Evolutionary conservation across 129 eudicot species (phyloP).

Genomic region (Escallonia herrerae): DNA sequence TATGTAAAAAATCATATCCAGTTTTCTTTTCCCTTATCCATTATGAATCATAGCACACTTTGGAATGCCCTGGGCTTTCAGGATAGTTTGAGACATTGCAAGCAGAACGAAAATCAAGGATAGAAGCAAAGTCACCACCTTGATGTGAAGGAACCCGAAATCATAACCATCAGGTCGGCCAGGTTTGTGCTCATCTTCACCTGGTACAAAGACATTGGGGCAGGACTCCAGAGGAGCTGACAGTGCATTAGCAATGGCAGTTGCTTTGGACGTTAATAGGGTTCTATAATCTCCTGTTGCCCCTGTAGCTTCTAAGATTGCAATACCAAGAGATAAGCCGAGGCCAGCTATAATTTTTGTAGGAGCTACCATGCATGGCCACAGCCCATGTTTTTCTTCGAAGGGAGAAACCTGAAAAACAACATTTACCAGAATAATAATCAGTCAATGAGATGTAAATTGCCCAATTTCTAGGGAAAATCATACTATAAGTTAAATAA

Average conservation of each 20-base stretch:
- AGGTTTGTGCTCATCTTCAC: constrained; percentile 84
- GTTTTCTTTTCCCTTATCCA: too few relatives aligned
- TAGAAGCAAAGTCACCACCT: constrained; percentile 32
- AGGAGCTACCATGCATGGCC: constrained; percentile 99
- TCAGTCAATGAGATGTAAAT: constrained; percentile 1
- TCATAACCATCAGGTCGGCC: constrained; percentile 83
- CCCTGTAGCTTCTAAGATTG: constrained; percentile 94
- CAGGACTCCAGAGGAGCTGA: constrained; percentile 62
- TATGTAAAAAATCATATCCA: too few relatives aligned
- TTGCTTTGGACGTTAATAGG: constrained; percentile 81
- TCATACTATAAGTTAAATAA: background rate
- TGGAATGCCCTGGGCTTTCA: background rate
- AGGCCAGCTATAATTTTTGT: constrained; percentile 97
- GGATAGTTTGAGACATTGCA: background rate
- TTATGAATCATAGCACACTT: background rate
- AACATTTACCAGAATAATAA: background rate
- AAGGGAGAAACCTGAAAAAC: constrained; percentile 73
- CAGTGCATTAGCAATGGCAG: constrained; percentile 78
- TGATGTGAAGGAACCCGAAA: constrained; percentile 93
- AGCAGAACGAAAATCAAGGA: background rate
- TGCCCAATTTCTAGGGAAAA: background rate
- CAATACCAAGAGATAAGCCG: constrained; percentile 88
- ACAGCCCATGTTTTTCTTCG: constrained; percentile 58
- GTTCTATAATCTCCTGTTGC: constrained; percentile 98
- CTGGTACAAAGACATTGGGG: constrained; percentile 91